These are phyloP conservation scores for Symmetrospora coprosmae DNA, from an alignment of 768 basidiomycete species.

Conservation along the genomic window DNA sequence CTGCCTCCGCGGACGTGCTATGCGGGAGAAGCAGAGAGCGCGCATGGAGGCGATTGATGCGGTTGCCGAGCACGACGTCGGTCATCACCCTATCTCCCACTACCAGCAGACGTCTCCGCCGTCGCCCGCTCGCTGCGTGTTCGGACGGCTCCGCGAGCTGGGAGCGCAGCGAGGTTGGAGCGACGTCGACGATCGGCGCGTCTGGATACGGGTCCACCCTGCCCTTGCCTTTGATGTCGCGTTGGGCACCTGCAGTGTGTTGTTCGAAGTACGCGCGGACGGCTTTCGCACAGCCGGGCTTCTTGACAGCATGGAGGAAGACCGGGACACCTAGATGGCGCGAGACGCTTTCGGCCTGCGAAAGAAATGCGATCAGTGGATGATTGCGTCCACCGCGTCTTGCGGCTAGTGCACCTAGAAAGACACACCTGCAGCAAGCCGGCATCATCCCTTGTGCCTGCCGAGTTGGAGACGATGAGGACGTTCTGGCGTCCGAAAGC, in stretches of 20 bases:
- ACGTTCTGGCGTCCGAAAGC: conserved; percentile 66
- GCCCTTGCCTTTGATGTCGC: not conserved
- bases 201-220: not conserved
- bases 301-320: conserved; percentile 57
- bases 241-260: not conserved
- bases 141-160: not conserved
- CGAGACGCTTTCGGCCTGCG: conserved; percentile 71
- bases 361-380: not conserved
- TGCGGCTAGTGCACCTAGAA: too few species aligned
- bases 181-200: conserved; percentile 3
- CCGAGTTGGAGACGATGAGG: conserved; percentile 86
- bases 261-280: conserved; percentile 56
- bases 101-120: conserved; percentile 46
- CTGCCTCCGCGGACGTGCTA: not conserved
- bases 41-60: conserved; percentile 44
- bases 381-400: not conserved
- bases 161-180: not conserved
- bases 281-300: conserved; percentile 66
- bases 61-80: conserved; percentile 71
- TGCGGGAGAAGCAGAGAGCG: too few species aligned
- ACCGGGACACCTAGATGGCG: conserved; percentile 66
- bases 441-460: conserved; percentile 57
- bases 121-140: not conserved
- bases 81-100: conserved; percentile 90
- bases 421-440: conserved; percentile 60